Evolutionary conservation across 805 yeast genomes (phyloP).

Genomic region (Candida dendrica): DNA sequence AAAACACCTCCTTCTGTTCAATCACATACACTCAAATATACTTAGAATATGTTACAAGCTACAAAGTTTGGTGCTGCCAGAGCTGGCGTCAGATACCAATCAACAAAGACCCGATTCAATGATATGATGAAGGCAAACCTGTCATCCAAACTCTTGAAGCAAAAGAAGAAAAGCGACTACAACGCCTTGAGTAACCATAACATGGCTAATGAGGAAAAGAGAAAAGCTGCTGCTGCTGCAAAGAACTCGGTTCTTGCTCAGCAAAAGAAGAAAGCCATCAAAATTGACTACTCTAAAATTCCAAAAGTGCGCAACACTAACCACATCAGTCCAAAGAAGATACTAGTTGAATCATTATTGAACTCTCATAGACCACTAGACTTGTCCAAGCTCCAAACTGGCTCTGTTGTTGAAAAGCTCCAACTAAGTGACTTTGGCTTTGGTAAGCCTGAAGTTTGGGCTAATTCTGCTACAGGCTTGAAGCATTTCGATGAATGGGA

Average conservation of each 20-base stretch:
- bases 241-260: neutral
- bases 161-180: constrained; percentile 8
- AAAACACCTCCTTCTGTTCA: no score
- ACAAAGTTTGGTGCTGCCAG: neutral
- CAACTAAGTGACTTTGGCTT: neutral
- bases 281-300: constrained; percentile 5
- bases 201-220: constrained; percentile 3
- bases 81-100: constrained; percentile 4
- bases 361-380: constrained; percentile 16
- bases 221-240: neutral
- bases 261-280: neutral
- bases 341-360: constrained; percentile 14
- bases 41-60: neutral
- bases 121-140: constrained; percentile 9
- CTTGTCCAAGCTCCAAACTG: neutral
- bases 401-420: neutral
- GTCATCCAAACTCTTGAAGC: constrained; percentile 12
- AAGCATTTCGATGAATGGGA: neutral
- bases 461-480: neutral
- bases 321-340: constrained; percentile 10
- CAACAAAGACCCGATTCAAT: constrained; percentile 3
- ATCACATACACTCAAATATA: no score
- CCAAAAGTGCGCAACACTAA: constrained; percentile 16
- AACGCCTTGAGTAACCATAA: constrained; percentile 21
- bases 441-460: neutral